A percentile compares a stretch with the other conserved stretches of the same genome.
phyloP scores from a whole-genome alignment of 495 filamentous ascomycete genomes.

The Xylaria intraflava region DNA sequence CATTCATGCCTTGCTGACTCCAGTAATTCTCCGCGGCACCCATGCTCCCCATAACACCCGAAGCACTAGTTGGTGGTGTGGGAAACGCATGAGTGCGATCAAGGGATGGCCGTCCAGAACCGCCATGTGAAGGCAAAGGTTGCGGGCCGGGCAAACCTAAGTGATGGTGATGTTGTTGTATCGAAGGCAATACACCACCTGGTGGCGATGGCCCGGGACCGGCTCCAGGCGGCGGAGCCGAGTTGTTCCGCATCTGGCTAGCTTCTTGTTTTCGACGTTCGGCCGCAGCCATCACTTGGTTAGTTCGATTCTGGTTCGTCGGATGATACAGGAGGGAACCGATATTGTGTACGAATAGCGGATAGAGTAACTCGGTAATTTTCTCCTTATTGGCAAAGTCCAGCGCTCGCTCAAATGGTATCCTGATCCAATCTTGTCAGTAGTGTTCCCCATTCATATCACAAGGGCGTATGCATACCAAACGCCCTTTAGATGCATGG shows the following conservation, averaged over 20 bases:
- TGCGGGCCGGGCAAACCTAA: slow-evolving; percentile 68
- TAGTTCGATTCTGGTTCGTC: slow-evolving; percentile 74
- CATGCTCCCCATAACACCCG: slow-evolving; percentile 75
- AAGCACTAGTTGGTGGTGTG: slow-evolving; percentile 87
- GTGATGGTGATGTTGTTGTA: slow-evolving; percentile 66
- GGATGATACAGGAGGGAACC: slow-evolving; percentile 91
- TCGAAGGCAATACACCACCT: slow-evolving; percentile 50
- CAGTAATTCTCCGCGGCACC: slow-evolving; percentile 68
- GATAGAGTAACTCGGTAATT: slow-evolving; percentile 92
- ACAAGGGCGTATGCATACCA: slow-evolving; percentile 58
- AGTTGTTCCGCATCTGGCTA: slow-evolving; percentile 42
- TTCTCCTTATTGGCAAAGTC: slow-evolving; percentile 99
- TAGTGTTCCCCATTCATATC: slow-evolving; percentile 8
- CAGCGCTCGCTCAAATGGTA: slow-evolving; percentile 90
- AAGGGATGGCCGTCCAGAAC: slow-evolving; percentile 60
- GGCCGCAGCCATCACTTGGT: slow-evolving; percentile 80
- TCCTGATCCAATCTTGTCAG: slow-evolving; percentile 51
- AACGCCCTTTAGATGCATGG: slow-evolving; percentile 98
- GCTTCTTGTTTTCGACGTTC: slow-evolving; percentile 64
- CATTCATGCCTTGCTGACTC: slow-evolving; percentile 59
- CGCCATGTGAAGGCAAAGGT: slow-evolving; percentile 67
- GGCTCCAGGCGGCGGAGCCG: slow-evolving; percentile 32
- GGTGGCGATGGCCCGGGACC: slow-evolving; percentile 32
- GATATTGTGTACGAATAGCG: slow-evolving; percentile 96
- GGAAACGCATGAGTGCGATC: slow-evolving; percentile 87